Base-by-base conservation (phyloP, 768 basidiomycete genomes). In the Amanita molliuscula region DNA sequence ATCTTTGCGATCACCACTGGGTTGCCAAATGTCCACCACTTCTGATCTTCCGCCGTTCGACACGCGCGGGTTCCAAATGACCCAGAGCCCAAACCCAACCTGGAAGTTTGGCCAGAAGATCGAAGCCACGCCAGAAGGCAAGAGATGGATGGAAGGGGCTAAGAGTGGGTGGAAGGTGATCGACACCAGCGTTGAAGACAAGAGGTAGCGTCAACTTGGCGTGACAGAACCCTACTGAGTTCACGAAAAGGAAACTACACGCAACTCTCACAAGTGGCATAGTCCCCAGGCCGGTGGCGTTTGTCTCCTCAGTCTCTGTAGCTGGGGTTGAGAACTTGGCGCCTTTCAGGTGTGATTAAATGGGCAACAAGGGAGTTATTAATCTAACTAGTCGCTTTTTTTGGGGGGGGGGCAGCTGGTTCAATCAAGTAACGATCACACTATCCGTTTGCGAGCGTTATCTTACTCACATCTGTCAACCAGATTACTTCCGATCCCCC, bases 261-360 rank as follows among this genome's bases (percentile, higher is more conserved):
- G 63, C 64, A 10, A 56, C 81, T 47, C 58, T 82, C 55, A 70
- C 71, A 7, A 73, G 72, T 37, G 81, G 78, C 10, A 68, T 84
- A 42, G 67, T 71, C 6, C 85, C 84, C 2, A 74, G 86, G 36
- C 84, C 84, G 8, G 68, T 87, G 48, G 86, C 79, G 0, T 81
- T 88, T 53, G 75, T 86, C n/a, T 84, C 82, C 6, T 73, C 79
- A 6, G 55, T 80, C 34, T 76, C 75, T 5, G 65, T 64, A 13
- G 61, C 74, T 46, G 82, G 81, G 0, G 56, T 67, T 3, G 63
- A 66, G 54, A 87, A 85, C 59, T 68, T 88, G 34, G 81, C 82
- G 1, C 77, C 80, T 1, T 83, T 79, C 53, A 74, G n/a, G n/a
- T n/a, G n/a, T n/a, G n/a, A n/a, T n/a, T n/a, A n/a, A n/a, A n/a